Evolutionary conservation across 1,139 yeast genomes (phyloP).

Genomic region (Yamadazyma diddensiae): DNA sequence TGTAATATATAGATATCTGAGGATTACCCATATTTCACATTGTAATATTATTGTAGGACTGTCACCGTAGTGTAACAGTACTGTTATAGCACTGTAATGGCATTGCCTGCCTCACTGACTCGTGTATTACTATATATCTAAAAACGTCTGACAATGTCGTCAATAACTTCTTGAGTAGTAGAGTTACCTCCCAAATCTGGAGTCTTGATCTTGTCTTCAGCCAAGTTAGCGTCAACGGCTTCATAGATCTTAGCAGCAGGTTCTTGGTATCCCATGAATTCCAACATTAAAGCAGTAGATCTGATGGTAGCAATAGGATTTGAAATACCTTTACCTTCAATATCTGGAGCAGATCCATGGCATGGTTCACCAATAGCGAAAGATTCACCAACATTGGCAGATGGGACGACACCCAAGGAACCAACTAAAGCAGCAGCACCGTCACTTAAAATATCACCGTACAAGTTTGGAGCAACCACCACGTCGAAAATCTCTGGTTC

Average conservation of each 20-base stretch:
- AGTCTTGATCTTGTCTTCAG: constrained; percentile 76
- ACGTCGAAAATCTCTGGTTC: constrained; percentile 97
- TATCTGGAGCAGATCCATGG: constrained; percentile 98
- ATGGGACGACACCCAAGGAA: constrained; percentile 96
- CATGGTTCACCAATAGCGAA: constrained; percentile 99
- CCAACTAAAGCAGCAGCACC: constrained; percentile 99
- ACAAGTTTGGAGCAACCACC: constrained; percentile 96
- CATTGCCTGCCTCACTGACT: too few relatives aligned
- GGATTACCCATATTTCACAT: too few relatives aligned
- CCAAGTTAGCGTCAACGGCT: constrained; percentile 92
- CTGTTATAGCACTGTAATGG: too few relatives aligned
- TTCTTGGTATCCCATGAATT: constrained; percentile 86
- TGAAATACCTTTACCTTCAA: constrained; percentile 90
- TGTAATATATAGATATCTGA: not conserved
- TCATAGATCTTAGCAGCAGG: constrained; percentile 90
- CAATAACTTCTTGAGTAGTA: constrained; percentile 80
- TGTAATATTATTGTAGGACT: not conserved
- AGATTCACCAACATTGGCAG: constrained; percentile 94
- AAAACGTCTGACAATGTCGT: constrained; percentile 60
- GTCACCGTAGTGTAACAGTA: too few relatives aligned
- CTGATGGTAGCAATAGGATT: constrained; percentile 98
- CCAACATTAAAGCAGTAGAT: constrained; percentile 95
- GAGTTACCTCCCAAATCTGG: constrained; percentile 94
- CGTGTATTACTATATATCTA: constrained; percentile 4
- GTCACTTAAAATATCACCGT: constrained; percentile 95